A percentile compares a stretch with the other conserved stretches of the same genome.
phyloP scores from a whole-genome alignment of 2,329 filamentous ascomycete species.

The Blastomyces gilchristii region DNA sequence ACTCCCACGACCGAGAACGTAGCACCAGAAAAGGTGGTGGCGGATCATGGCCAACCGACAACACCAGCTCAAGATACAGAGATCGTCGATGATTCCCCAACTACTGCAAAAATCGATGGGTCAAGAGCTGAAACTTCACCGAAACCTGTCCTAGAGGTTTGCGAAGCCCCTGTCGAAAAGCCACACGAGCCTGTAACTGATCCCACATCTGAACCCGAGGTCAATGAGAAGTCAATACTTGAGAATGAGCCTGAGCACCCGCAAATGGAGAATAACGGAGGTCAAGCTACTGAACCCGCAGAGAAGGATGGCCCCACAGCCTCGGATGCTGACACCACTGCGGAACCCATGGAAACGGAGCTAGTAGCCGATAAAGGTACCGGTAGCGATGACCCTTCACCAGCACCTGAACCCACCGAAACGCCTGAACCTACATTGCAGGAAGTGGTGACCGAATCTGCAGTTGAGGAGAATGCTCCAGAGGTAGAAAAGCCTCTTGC shows the following conservation, averaged over 20 bases:
- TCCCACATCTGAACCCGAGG: background rate
- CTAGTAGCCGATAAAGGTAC: background rate
- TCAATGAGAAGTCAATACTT: slow-evolving; percentile 8
- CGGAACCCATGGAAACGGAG: background rate
- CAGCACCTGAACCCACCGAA: background rate
- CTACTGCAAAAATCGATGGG: slow-evolving; percentile 4
- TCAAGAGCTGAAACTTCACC: background rate
- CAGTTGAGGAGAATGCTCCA: background rate
- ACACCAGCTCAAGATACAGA: slow-evolving; percentile 12
- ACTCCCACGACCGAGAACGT: slow-evolving; percentile 8
- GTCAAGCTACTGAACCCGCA: background rate
- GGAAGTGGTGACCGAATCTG: background rate
- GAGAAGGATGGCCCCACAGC: background rate
- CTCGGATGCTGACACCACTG: background rate
- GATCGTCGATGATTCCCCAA: slow-evolving; percentile 9
- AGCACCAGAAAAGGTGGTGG: slow-evolving; percentile 7
- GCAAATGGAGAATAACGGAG: background rate
- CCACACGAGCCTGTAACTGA: background rate
- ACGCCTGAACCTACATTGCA: background rate
- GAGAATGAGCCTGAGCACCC: slow-evolving; percentile 5
- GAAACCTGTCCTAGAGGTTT: background rate
- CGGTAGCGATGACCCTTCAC: background rate
- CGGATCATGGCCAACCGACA: slow-evolving; percentile 7
- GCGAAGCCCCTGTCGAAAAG: background rate
- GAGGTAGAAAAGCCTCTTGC: background rate